Base-by-base conservation (phyloP, 257 asterid species). In the Leptodermis oblonga region DNA sequence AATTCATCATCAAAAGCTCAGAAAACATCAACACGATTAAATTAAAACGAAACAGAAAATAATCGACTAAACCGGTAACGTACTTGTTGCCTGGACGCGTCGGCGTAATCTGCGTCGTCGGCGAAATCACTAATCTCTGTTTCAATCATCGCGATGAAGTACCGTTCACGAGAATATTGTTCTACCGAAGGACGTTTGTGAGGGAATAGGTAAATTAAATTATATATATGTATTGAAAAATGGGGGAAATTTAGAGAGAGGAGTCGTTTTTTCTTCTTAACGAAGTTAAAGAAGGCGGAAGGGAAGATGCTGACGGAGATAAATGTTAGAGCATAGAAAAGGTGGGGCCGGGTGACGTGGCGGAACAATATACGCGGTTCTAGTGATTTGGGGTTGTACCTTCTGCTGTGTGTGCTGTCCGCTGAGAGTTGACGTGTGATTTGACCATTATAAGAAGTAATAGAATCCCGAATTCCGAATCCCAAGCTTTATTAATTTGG, bases 101-200 rank as follows among this genome's bases (percentile, higher is more conserved):
- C 99, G 72, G 95, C 99, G 71, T 93, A 93, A 75, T 93, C 96
- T 72, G 89, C 90, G 62, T 93, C 98, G 78, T 93, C 98, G 20
- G 98, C 82, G 4, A 93, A 87, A 80, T 93, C 97, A 77, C 82
- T 78, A 62, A 80, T 76, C 58, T 90, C 96, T 12, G 86, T 70
- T 73, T 93, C 96, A 55, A 82, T 86, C 98, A 93, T 93, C 80
- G 71, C 77, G 56, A 72, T 55, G 64, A 48, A 37, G n/a, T 43
- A 18, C n/a, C 31, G 23, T 14, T 30, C 4, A 8, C 39, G 15
- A 28, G 37, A 18, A 42, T 37, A 33, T 33, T 20, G 43, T 68
- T 37, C 55, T 17, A 52, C 4, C 8, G 23, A 37, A 20, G 39
- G 12, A 7, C 43, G 79, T n/a, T 28, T 17, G 62, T 70, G 76